Conservation (phyloP, 2,329 filamentous ascomycete species). For the Tolypocladium amazonense region DNA sequence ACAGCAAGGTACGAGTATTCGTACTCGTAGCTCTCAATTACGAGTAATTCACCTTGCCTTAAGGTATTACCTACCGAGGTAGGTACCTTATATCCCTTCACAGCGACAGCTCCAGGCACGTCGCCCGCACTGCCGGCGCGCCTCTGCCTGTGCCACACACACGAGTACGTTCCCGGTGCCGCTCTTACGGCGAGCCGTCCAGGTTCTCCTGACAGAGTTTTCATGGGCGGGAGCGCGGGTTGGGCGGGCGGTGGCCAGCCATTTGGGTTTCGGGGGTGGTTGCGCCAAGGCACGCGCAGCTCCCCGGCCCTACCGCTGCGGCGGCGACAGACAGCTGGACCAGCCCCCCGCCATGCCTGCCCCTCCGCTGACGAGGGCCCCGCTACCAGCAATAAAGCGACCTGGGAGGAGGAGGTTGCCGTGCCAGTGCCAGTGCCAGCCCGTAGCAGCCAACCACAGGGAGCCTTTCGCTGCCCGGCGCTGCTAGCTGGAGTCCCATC, state of each 20-base stretch:
- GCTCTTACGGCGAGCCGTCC: slow-evolving; percentile 10
- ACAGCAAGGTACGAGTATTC: no score
- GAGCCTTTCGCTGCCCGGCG: neutral
- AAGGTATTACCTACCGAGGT: no score
- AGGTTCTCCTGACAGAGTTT: slow-evolving; percentile 22
- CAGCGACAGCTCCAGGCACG: neutral
- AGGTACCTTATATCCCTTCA: neutral
- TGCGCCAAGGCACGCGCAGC: neutral
- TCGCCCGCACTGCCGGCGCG: neutral
- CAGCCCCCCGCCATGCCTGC: neutral
- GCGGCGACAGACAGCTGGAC: neutral
- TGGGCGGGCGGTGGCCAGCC: neutral
- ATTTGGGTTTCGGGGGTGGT: neutral
- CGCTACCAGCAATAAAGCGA: neutral
- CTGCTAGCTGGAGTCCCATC: neutral
- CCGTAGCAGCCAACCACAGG: neutral
- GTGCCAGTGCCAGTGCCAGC: neutral
- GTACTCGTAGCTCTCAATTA: no score
- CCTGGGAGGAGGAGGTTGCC: neutral
- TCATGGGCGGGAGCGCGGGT: slow-evolving; percentile 5
- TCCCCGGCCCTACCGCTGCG: neutral
- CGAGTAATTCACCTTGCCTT: no score
- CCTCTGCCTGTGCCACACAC: slow-evolving; percentile 7
- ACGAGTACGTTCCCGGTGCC: slow-evolving; percentile 7
- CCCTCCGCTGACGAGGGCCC: slow-evolving; percentile 2